phyloP scores from a whole-genome alignment of 148 eudicot species.

The Chenopodium berlandieri region DNA sequence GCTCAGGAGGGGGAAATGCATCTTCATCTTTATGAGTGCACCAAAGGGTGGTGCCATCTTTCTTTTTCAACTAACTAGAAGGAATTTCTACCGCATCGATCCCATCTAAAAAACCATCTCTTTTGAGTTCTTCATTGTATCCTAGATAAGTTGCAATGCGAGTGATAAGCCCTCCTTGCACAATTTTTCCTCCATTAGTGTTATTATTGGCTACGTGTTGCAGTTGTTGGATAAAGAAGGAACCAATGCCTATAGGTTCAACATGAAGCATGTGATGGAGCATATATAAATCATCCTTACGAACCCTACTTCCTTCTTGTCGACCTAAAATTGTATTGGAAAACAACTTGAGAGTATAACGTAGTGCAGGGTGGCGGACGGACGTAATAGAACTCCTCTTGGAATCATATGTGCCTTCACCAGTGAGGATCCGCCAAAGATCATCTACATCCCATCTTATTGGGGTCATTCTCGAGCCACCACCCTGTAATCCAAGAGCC shows the following conservation, averaged over 20 bases:
- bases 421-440: not conserved
- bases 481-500: not conserved
- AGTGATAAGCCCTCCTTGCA: not conserved
- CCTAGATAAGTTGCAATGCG: not conserved
- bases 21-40: not conserved
- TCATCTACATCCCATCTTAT: not conserved
- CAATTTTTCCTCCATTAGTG: too few relatives aligned
- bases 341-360: not conserved
- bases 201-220: too few relatives aligned
- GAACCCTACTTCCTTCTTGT: not conserved
- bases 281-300: too few relatives aligned
- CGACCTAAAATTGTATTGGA: not conserved
- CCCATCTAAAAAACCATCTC: not conserved
- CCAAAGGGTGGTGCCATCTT: not conserved
- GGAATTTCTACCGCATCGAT: not conserved
- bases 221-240: too few relatives aligned
- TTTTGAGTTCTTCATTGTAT: not conserved
- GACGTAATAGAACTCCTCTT: not conserved
- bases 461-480: not conserved
- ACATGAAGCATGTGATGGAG: too few relatives aligned
- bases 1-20: not conserved
- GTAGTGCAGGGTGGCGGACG: not conserved
- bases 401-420: not conserved
- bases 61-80: not conserved
- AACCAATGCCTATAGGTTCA: too few relatives aligned